These are phyloP conservation scores for Oryza rufipogon DNA, from an alignment of 176 grass and related monocot species.

Conservation along the genomic window DNA sequence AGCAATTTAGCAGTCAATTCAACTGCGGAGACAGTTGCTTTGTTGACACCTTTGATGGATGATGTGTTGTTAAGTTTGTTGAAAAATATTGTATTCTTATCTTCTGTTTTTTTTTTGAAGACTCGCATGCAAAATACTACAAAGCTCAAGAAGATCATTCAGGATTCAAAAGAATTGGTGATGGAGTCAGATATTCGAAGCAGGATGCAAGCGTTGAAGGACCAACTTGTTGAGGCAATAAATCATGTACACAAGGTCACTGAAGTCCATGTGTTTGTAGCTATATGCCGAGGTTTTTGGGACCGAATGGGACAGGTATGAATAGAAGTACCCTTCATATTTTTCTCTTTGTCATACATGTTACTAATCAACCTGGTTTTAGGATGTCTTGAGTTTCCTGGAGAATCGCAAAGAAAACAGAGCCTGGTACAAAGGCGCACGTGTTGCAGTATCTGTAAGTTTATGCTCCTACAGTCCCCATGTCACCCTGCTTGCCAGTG, in stretches of 20 bases:
- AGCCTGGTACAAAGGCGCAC: conserved; percentile 85
- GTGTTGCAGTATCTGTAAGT: conserved; percentile 86
- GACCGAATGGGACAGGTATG: conserved; percentile 89
- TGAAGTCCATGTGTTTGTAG: conserved; percentile 85
- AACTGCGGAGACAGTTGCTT: not conserved
- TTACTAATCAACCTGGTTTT: conserved; percentile 37
- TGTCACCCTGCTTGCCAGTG: not conserved
- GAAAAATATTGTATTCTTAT: conserved; percentile 10
- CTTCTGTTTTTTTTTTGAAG: conserved; percentile 43
- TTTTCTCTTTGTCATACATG: not conserved
- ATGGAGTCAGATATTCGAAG: conserved; percentile 91
- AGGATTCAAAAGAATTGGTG: conserved; percentile 82
- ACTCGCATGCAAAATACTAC: conserved; percentile 79
- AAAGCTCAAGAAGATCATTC: conserved; percentile 96
- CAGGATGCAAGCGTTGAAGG: conserved; percentile 89
- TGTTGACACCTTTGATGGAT: not conserved
- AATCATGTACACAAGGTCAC: conserved; percentile 80
- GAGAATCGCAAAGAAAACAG: conserved; percentile 95
- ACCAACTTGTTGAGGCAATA: conserved; percentile 75
- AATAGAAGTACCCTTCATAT: not conserved
- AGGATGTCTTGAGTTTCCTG: conserved; percentile 94
- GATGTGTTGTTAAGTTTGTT: not conserved
- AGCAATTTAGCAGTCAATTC: not conserved
- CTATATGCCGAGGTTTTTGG: conserved; percentile 89
- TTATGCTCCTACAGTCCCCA: not conserved